A percentile compares a stretch with the other conserved stretches of the same genome.
Evolutionary conservation across 148 eudicot genomes (phyloP).

Genomic region (Vaccinium macrocarpon): DNA sequence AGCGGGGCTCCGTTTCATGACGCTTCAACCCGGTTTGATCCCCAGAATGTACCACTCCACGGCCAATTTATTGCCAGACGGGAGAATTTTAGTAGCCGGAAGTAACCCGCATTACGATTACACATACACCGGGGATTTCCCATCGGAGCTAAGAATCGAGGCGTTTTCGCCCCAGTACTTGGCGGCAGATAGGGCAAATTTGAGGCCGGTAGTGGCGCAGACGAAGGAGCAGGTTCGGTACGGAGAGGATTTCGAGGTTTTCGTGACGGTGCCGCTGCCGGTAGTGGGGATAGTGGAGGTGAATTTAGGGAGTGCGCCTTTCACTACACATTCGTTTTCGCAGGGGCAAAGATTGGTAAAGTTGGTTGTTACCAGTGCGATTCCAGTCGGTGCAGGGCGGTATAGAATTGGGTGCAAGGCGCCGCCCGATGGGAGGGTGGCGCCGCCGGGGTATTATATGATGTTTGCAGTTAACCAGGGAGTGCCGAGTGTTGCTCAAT

Average conservation of each 20-base stretch:
- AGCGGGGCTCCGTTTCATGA: slow-evolving; percentile 67
- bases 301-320: slow-evolving; percentile 80
- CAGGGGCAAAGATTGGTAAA: slow-evolving; percentile 93
- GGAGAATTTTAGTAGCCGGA: slow-evolving; percentile 72
- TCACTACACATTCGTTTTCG: slow-evolving; percentile 85
- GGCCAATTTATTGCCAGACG: slow-evolving; percentile 85
- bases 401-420: slow-evolving; percentile 56
- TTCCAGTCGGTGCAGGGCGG: slow-evolving; percentile 30
- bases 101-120: slow-evolving; percentile 87
- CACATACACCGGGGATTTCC: slow-evolving; percentile 43
- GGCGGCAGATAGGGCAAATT: slow-evolving; percentile 44
- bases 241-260: slow-evolving; percentile 40
- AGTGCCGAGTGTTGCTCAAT: slow-evolving; percentile 76
- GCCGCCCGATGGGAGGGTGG: slow-evolving; percentile 60
- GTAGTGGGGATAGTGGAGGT: slow-evolving; percentile 71
- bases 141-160: slow-evolving; percentile 75
- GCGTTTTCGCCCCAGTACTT: slow-evolving; percentile 86
- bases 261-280: slow-evolving; percentile 41
- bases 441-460: slow-evolving; percentile 94
- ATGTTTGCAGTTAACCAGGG: slow-evolving; percentile 78
- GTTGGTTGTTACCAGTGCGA: slow-evolving; percentile 36
- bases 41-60: slow-evolving; percentile 93
- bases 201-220: slow-evolving; percentile 45
- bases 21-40: slow-evolving; percentile 54
- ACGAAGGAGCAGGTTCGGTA: slow-evolving; percentile 41